Evolutionary conservation across 2,329 filamentous ascomycete genomes (phyloP).

Genomic region (Ascosphaera apis): DNA sequence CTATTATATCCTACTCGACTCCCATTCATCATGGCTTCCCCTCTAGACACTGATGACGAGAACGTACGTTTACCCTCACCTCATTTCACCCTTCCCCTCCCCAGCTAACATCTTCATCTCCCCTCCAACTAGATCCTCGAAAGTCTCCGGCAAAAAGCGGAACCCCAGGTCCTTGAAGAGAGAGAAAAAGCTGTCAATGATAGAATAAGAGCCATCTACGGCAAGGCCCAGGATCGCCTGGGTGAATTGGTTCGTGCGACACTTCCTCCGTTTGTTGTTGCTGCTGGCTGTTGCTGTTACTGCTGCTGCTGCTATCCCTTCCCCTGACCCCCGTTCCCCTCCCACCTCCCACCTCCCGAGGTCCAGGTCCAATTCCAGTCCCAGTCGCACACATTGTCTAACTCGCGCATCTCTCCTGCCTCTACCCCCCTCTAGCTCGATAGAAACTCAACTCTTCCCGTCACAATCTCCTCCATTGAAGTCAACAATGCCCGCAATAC

Average conservation of each 20-base stretch:
- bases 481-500: constrained; percentile 67
- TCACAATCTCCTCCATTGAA: constrained; percentile 66
- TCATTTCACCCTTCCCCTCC: constrained; percentile 2
- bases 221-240: constrained; percentile 39
- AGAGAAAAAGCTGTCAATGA: constrained; percentile 37
- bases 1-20: neutral
- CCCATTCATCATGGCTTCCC: constrained; percentile 20
- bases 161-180: constrained; percentile 35
- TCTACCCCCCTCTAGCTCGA: constrained; percentile 49
- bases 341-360: too few relatives aligned
- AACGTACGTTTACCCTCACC: constrained; percentile 9
- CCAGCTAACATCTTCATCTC: neutral
- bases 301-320: too few relatives aligned
- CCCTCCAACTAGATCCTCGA: constrained; percentile 30
- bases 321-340: too few relatives aligned
- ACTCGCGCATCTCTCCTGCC: too few relatives aligned
- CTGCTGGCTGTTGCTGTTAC: too few relatives aligned
- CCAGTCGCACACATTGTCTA: too few relatives aligned
- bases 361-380: too few relatives aligned
- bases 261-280: too few relatives aligned
- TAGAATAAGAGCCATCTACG: constrained; percentile 32
- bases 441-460: constrained; percentile 65
- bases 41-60: constrained; percentile 20
- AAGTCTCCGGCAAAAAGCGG: constrained; percentile 29
- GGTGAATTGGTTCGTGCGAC: constrained; percentile 37